These are phyloP conservation scores for Phytophthora foliorum DNA, from an alignment of 352 stramenopile species.

Conservation along the genomic window DNA sequence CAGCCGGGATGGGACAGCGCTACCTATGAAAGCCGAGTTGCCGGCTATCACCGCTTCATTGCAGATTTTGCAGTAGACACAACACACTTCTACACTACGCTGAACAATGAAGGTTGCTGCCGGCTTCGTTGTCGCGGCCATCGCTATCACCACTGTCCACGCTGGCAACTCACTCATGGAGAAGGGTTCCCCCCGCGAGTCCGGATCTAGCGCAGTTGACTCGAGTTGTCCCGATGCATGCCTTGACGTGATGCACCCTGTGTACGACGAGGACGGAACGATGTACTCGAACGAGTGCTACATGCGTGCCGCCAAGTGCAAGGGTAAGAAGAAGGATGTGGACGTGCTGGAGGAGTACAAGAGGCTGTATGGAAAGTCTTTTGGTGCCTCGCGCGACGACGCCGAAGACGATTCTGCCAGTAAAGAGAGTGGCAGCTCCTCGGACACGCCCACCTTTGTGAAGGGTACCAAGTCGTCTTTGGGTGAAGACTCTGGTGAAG, in stretches of 20 bases:
- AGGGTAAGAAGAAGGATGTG: conserved; percentile 2
- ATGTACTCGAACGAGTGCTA: conserved; percentile 26
- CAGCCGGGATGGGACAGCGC: not conserved
- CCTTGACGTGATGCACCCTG: conserved; percentile 17
- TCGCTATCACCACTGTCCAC: not conserved
- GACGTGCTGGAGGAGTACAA: conserved; percentile 25
- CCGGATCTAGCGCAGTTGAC: not conserved
- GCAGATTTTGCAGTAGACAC: not conserved
- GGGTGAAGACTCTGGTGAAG: not conserved
- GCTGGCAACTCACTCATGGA: conserved; percentile 9
- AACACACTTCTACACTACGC: not conserved
- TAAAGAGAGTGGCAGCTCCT: not conserved
- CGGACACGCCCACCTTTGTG: not conserved
- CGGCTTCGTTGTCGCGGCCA: not conserved
- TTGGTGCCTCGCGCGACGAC: conserved; percentile 11
- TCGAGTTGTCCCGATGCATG: conserved; percentile 19
- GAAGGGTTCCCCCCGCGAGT: not conserved
- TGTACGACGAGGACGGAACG: conserved; percentile 28
- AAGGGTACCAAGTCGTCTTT: conserved; percentile 3
- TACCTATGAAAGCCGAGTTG: conserved; percentile 1
- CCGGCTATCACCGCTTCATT: not conserved
- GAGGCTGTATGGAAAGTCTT: conserved; percentile 23
- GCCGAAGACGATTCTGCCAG: conserved; percentile 1
- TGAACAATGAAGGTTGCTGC: not conserved
- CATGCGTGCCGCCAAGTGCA: conserved; percentile 28